These are phyloP conservation scores for Neophaeococcomyces aloes DNA, from an alignment of 2,329 filamentous ascomycete species.

Conservation along the genomic window DNA sequence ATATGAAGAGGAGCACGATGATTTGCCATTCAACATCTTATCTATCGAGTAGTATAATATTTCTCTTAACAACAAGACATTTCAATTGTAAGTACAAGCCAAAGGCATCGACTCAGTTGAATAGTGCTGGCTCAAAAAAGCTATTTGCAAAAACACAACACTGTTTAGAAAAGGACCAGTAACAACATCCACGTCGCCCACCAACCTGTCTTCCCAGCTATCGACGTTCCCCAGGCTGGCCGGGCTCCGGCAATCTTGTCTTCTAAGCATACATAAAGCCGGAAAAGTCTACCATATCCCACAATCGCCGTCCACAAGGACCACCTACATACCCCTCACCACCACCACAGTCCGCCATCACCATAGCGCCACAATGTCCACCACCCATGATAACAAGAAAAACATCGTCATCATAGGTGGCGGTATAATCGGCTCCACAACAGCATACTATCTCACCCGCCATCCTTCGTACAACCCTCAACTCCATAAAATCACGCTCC, in stretches of 20 bases:
- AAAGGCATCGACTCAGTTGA: no score
- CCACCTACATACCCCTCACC: no score
- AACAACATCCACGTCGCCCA: neutral
- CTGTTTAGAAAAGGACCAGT: no score
- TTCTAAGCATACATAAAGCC: neutral
- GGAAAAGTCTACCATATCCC: neutral
- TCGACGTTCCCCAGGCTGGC: neutral
- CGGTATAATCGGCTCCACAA: conserved; percentile 84
- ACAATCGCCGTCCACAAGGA: neutral
- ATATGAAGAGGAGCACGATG: no score
- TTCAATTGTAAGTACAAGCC: no score
- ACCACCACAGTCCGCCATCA: conserved; percentile 23
- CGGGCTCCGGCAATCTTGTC: neutral
- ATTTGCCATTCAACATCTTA: neutral
- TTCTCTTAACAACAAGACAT: no score
- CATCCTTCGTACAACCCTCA: conserved; percentile 69
- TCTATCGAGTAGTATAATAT: no score
- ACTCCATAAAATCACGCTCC: conserved; percentile 67
- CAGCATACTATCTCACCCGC: conserved; percentile 81
- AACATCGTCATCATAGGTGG: conserved; percentile 48
- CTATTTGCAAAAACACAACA: no score
- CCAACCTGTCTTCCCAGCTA: neutral
- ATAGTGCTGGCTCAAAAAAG: no score
- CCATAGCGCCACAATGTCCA: conserved; percentile 22
- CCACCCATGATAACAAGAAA: conserved; percentile 7